Evolutionary conservation across 345 rosid genomes (phyloP).

Genomic region (Dimocarpus longan): DNA sequence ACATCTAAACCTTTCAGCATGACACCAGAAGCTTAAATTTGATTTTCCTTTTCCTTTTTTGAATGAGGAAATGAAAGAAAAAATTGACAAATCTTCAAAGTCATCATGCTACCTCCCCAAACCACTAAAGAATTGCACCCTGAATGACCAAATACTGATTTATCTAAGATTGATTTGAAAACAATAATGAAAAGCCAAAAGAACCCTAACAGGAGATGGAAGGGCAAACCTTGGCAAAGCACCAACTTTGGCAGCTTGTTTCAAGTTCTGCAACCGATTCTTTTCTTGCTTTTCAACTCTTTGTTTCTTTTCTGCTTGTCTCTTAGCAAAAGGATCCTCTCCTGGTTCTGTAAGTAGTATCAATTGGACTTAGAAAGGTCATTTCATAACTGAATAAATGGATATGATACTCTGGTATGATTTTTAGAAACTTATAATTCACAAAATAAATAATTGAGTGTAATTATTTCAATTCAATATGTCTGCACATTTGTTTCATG

Average conservation of each 20-base stretch:
- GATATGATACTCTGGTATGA: neutral
- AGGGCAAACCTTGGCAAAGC: conserved; percentile 78
- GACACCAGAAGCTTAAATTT: neutral
- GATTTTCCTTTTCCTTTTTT: neutral
- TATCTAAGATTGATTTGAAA: neutral
- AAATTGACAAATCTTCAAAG: neutral
- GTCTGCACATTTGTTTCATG: neutral
- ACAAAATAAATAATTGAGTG: neutral
- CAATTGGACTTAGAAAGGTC: neutral
- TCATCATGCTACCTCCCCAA: conserved; percentile 21
- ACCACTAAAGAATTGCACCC: conserved; percentile 31
- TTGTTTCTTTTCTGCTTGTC: conserved; percentile 69
- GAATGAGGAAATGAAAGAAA: no score
- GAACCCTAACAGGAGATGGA: neutral
- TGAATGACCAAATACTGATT: neutral
- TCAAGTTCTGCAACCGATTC: conserved; percentile 71
- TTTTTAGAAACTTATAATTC: neutral
- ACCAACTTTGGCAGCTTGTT: conserved; percentile 73
- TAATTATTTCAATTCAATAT: neutral
- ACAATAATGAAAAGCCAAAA: neutral
- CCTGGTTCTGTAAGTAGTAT: conserved; percentile 65
- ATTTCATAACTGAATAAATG: neutral
- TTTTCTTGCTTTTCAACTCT: conserved; percentile 80
- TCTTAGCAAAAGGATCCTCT: conserved; percentile 85
- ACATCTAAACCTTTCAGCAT: neutral